These are phyloP conservation scores for Dothistroma pini DNA, from an alignment of 2,329 filamentous ascomycete species.

Conservation along the genomic window DNA sequence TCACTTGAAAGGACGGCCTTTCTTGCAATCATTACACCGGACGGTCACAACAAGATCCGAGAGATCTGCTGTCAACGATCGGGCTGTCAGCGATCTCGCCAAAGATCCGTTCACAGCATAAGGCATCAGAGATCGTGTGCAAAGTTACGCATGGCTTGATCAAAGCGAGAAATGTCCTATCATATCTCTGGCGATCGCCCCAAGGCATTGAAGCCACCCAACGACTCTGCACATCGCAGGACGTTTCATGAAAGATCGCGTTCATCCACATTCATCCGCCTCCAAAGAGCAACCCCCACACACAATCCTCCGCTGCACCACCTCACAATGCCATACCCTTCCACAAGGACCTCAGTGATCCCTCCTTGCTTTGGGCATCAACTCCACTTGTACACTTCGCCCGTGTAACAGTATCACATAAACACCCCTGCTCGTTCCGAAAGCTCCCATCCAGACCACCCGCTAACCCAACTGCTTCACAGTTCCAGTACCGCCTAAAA, in stretches of 20 bases:
- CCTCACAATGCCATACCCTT: slow-evolving; percentile 3
- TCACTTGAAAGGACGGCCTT: slow-evolving; percentile 10
- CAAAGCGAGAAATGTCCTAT: neutral
- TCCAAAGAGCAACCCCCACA: slow-evolving; percentile 1
- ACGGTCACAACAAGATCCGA: neutral
- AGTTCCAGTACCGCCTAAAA: slow-evolving; percentile 74
- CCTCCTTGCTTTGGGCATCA: slow-evolving; percentile 16
- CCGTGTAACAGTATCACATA: slow-evolving; percentile 21
- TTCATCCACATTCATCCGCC: neutral
- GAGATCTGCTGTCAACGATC: neutral
- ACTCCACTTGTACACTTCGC: slow-evolving; percentile 9
- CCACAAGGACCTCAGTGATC: neutral
- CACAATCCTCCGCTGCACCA: slow-evolving; percentile 16
- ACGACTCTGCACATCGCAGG: neutral
- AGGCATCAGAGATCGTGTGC: neutral
- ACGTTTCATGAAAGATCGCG: neutral
- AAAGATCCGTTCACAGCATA: neutral
- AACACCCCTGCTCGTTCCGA: slow-evolving; percentile 20
- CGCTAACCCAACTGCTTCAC: slow-evolving; percentile 15
- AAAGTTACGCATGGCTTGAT: neutral
- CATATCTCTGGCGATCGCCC: neutral
- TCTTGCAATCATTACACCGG: neutral
- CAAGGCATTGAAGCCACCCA: neutral
- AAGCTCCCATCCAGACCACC: slow-evolving; percentile 1
- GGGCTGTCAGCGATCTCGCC: neutral